Evolutionary conservation across 768 basidiomycete genomes (phyloP), one percentile per base, ranked within the genome.

Genomic region (Tulasnella sp.): DNA sequence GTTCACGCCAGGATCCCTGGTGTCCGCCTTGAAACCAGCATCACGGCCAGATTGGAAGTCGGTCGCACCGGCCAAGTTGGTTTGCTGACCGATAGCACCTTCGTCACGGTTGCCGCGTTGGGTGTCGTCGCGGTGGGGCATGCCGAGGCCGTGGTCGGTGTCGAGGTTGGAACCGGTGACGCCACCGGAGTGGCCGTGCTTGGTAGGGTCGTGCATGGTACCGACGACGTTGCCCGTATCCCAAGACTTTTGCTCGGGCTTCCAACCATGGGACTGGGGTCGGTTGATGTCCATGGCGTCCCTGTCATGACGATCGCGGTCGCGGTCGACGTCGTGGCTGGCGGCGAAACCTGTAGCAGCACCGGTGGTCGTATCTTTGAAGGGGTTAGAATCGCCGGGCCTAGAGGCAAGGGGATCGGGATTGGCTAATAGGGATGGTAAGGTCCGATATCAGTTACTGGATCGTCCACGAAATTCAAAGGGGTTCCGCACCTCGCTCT

Each of bases 71-170:
- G 44, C 34, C 21, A 1, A 27, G 46, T 39, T 27, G 39, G 9
- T 74, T 2, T 44, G 34, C 6, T 74, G 73, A 36, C n/a, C 62
- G 62, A 68, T 8, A 39, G 46, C 56, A 31, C 38, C 38, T 19
- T 77, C 76, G 34, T 77, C 58, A 24, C 44, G 34, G 74, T 40
- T 75, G 42, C 40, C 52, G 21, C 31, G 34, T 24, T 75, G 7
- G 19, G 74, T 31, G 34, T 19, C n/a, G 2, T 62, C 31, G 27
- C 31, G 52, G 52, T 77, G 76, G 21, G 76, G 76, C 76, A 68
- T 68, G 36, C 76, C 76, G 40, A 77, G 76, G 19, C 76, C 76
- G 40, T 77, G 76, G 36, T 77, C 76, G 52, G 38, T 36, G 27
- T 77, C 76, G 58, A 52, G 16, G 52, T 62, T 77, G 12, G 76